phyloP scores from a whole-genome alignment of 1,284 basidiomycete species.

The Marasmius tenuissimus region DNA sequence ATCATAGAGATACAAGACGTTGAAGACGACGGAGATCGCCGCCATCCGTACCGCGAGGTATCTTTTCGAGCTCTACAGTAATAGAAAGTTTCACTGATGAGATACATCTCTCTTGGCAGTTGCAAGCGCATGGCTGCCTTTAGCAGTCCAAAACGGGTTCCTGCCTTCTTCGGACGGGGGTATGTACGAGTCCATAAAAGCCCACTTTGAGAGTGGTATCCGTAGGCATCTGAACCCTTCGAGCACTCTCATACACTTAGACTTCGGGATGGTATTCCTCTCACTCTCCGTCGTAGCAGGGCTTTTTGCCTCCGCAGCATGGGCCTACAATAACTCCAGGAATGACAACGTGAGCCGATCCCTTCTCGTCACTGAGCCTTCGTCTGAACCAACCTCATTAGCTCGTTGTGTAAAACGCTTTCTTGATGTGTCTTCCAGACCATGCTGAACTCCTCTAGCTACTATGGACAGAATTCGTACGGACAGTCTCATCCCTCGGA shows the following conservation, averaged over 20 bases:
- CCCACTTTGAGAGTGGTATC: neutral
- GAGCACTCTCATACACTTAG: neutral
- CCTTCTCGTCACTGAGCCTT: neutral
- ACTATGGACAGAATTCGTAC: slow-evolving; percentile 53
- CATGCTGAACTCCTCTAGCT: slow-evolving; percentile 17
- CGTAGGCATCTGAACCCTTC: neutral
- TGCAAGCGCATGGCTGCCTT: neutral
- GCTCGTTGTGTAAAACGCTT: slow-evolving; percentile 29
- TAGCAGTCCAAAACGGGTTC: neutral
- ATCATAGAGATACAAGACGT: too few species aligned
- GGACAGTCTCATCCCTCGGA: slow-evolving; percentile 47
- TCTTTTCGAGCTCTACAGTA: too few species aligned
- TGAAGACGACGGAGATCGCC: too few species aligned
- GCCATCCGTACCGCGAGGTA: too few species aligned
- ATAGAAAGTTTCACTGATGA: neutral
- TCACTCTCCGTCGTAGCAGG: neutral
- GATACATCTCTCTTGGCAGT: neutral
- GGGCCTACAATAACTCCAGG: slow-evolving; percentile 24
- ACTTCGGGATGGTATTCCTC: neutral
- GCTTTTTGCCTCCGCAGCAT: slow-evolving; percentile 1
- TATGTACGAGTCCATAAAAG: neutral
- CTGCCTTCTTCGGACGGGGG: neutral
- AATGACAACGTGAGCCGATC: slow-evolving; percentile 31
- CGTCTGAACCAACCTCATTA: slow-evolving; percentile 9
- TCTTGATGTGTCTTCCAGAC: neutral